Base-by-base conservation (phyloP, 768 basidiomycete species). In the Crassisporium funariophilum region DNA sequence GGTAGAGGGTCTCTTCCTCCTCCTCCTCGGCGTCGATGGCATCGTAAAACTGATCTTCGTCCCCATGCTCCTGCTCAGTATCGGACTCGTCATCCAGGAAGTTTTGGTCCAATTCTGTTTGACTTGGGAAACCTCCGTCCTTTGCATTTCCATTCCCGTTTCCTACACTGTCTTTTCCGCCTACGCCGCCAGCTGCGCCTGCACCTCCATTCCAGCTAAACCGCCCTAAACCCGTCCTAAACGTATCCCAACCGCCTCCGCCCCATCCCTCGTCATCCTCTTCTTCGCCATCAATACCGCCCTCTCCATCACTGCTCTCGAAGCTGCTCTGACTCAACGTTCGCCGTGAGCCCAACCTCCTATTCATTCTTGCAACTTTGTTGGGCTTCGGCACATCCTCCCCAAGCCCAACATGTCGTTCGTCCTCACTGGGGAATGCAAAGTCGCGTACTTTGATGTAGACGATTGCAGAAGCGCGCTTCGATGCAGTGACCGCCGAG, bases 1-100 rank as follows among this genome's bases (percentile, higher is more conserved):
- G 86, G 16, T 72, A 66, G 2, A 89, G 73, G 33, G 72, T 73
- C 5, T 72, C 74, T 12, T 70, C 72, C 5, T 67, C 69, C 1
- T 70, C 72, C 3, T 31, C 64, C n/a, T 38, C 56, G 4, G 59
- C 61, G 17, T 57, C 62, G 44, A 15, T 46, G 7, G 2, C 25
- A 41, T 7, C 45, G 24, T 53, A 50, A n/a, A 55, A 61, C 12
- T 55, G 55, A 13, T 66, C 69, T 12, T 61, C 68, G 10, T 57
- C 65, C 1, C 61, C 64, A 21, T 58, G 53, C 8, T 63, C 62
- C 40, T 50, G 56, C 8, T 51, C 57, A 16, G 61, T 61, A 17
- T 36, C 55, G 37, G 29, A 52, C 20, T 38, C 47, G 9, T 48
- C 53, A 38, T 45, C 56, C 37, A 52, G 17, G 56, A 68, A 67